Conservation (phyloP, 306 rosid genomes). For the Vigna mungo region DNA sequence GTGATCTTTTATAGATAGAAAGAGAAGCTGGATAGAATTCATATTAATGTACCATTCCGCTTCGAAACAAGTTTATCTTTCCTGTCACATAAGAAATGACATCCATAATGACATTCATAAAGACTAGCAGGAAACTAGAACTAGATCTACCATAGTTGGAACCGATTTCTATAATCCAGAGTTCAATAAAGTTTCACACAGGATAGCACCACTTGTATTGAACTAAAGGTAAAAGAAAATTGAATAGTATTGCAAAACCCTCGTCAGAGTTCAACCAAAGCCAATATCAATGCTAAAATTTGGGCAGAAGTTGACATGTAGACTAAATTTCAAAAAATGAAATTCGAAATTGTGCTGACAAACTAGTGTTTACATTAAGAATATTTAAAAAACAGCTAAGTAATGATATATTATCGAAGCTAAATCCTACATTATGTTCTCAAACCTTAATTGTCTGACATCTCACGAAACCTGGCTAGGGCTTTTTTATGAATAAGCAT, state of each 20-base stretch:
- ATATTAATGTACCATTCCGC: no score
- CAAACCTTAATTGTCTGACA: conserved; percentile 59
- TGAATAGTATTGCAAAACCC: conserved; percentile 17
- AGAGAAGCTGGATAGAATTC: no score
- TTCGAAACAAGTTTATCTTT: no score
- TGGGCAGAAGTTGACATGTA: background rate
- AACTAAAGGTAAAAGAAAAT: conserved; percentile 13
- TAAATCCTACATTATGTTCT: conserved; percentile 32
- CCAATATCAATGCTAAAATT: background rate
- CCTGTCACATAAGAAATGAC: no score
- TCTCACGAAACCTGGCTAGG: conserved; percentile 92
- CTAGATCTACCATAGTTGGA: no score
- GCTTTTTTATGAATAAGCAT: conserved; percentile 95
- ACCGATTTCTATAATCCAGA: no score
- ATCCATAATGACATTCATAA: no score
- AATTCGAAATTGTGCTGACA: conserved; percentile 35
- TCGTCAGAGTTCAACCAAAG: conserved; percentile 21
- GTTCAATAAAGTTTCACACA: background rate
- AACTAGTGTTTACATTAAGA: conserved; percentile 43
- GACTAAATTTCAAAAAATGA: conserved; percentile 33
- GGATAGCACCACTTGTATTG: conserved; percentile 6
- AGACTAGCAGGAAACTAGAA: no score
- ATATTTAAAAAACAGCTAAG: conserved; percentile 33
- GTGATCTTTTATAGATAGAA: no score
- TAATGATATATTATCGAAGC: conserved; percentile 36